These are phyloP conservation scores for Ilex aquifolium DNA, from an alignment of 257 asterid genomes.

Conservation along the genomic window DNA sequence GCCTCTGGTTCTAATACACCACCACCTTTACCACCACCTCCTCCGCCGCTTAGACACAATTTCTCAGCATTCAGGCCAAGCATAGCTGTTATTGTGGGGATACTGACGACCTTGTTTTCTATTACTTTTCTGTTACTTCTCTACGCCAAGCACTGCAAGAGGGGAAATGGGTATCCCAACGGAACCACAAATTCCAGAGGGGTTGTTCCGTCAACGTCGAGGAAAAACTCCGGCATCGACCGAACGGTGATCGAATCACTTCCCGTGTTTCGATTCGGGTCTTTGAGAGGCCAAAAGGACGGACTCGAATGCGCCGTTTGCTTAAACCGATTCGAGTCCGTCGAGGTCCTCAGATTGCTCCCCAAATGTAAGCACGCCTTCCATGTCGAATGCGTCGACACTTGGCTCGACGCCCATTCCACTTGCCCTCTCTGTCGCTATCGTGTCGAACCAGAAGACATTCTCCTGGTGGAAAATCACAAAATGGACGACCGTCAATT, in stretches of 20 bases:
- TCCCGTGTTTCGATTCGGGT: constrained; percentile 66
- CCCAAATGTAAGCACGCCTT: constrained; percentile 88
- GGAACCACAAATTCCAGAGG: constrained; percentile 4
- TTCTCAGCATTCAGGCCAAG: constrained; percentile 43
- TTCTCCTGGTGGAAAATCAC: constrained; percentile 24
- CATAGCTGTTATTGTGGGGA: constrained; percentile 42
- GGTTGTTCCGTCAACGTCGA: constrained; percentile 13
- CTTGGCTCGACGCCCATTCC: constrained; percentile 89
- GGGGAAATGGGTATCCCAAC: constrained; percentile 6
- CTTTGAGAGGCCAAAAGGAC: constrained; percentile 66
- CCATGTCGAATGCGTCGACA: constrained; percentile 84
- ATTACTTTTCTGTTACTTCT: constrained; percentile 53
- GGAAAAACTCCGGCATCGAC: constrained; percentile 54
- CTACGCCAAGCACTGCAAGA: constrained; percentile 66
- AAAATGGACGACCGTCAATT: constrained; percentile 2
- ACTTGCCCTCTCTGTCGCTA: constrained; percentile 87
- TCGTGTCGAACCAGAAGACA: constrained; percentile 81
- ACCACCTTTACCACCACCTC: constrained; percentile 24
- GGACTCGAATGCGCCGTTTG: constrained; percentile 87
- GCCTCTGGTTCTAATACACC: constrained; percentile 9
- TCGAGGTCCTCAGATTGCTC: constrained; percentile 51
- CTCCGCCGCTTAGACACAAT: constrained; percentile 1
- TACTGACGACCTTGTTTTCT: constrained; percentile 55
- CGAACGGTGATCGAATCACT: constrained; percentile 49
- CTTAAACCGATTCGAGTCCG: constrained; percentile 48